phyloP scores from a whole-genome alignment of 2,329 filamentous ascomycete species.

The Colletotrichum paranaense region DNA sequence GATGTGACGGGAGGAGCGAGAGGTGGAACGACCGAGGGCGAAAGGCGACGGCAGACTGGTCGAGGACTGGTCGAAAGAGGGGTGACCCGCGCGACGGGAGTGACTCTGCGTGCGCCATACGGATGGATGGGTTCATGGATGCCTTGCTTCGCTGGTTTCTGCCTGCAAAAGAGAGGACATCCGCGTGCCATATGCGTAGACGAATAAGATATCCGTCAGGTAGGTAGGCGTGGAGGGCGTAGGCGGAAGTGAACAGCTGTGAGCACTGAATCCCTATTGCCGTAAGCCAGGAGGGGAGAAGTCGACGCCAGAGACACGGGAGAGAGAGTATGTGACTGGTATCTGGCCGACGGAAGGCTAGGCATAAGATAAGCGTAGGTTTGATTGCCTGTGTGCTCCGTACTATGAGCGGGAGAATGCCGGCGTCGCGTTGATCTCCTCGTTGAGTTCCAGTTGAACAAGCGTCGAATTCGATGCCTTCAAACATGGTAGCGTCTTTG shows the following conservation, averaged over 20 bases:
- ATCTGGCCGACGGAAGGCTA: background rate
- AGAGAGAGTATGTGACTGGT: background rate
- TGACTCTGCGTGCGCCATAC: background rate
- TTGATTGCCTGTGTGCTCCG: background rate
- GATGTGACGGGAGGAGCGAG: conserved; percentile 24
- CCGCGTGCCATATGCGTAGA: background rate
- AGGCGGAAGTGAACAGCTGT: background rate
- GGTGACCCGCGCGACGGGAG: conserved; percentile 10
- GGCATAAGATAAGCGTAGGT: background rate
- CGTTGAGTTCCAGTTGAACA: conserved; percentile 6
- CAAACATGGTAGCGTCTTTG: background rate
- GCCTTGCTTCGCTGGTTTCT: background rate
- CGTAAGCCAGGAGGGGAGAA: background rate
- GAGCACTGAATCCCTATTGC: background rate
- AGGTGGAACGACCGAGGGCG: conserved; percentile 3
- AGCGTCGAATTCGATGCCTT: conserved; percentile 3
- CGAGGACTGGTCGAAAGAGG: background rate
- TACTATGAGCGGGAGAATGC: background rate
- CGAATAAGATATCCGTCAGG: too few species aligned
- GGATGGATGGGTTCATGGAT: background rate
- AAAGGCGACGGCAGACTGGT: conserved; percentile 2
- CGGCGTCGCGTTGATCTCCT: background rate
- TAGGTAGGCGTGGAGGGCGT: background rate
- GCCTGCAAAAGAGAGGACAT: background rate
- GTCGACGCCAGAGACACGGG: background rate